These are phyloP conservation scores for Rusavskia elegans DNA, from an alignment of 495 filamentous ascomycete species.

Conservation along the genomic window DNA sequence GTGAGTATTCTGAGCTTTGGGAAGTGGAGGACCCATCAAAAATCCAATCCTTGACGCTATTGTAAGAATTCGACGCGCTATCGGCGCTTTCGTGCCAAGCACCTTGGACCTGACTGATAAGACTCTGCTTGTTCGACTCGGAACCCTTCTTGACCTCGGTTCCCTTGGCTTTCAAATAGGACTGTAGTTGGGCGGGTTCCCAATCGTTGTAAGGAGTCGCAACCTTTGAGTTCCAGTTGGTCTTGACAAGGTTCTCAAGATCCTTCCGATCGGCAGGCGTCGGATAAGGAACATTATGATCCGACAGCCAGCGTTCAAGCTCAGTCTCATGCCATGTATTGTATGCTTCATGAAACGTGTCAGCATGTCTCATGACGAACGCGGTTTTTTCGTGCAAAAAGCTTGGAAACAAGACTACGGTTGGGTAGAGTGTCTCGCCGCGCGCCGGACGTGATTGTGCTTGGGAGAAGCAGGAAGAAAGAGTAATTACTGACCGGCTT, in stretches of 20 bases:
- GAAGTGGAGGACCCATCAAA: constrained; percentile 52
- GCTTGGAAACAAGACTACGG: neutral
- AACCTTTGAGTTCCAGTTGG: constrained; percentile 68
- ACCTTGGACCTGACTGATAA: constrained; percentile 50
- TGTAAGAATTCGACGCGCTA: constrained; percentile 49
- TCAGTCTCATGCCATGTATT: constrained; percentile 99
- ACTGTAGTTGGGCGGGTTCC: constrained; percentile 47
- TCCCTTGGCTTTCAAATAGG: constrained; percentile 52
- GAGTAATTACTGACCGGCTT: constrained; percentile 47
- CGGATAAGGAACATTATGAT: constrained; percentile 78
- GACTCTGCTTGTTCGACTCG: constrained; percentile 45
- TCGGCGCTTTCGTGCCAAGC: constrained; percentile 66
- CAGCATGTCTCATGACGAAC: neutral
- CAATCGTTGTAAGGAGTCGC: constrained; percentile 53
- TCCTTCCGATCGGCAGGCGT: constrained; percentile 73
- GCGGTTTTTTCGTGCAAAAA: neutral
- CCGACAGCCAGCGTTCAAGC: constrained; percentile 90
- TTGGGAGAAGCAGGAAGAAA: constrained; percentile 2
- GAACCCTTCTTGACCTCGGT: constrained; percentile 46
- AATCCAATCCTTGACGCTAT: constrained; percentile 73
- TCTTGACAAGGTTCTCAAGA: constrained; percentile 67
- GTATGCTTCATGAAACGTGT: constrained; percentile 45
- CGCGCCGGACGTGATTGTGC: neutral
- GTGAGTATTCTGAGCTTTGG: constrained; percentile 3
- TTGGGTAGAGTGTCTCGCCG: neutral